Evolutionary conservation across 2,329 filamentous ascomycete genomes (phyloP).

Genomic region (Cladosporium sp.): DNA sequence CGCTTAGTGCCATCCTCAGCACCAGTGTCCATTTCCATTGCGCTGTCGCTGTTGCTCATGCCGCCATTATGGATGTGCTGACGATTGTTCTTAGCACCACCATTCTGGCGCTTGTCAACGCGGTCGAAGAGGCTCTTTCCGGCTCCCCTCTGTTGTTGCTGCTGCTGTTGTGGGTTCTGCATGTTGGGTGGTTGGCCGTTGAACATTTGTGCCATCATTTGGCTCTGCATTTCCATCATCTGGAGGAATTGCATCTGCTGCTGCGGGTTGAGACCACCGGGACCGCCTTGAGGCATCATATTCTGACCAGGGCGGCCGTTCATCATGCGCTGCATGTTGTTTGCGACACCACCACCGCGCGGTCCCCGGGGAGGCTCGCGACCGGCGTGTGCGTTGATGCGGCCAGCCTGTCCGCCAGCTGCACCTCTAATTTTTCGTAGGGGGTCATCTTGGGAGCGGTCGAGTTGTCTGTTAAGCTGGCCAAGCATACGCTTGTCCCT

Average conservation of each 20-base stretch:
- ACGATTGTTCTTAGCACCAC: conserved; percentile 12
- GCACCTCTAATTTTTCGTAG: conserved; percentile 73
- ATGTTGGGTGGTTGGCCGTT: conserved; percentile 18
- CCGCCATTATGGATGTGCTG: conserved; percentile 13
- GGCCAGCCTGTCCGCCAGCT: conserved; percentile 58
- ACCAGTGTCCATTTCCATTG: conserved; percentile 27
- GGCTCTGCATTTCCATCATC: conserved; percentile 60
- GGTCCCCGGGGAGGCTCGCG: conserved; percentile 68
- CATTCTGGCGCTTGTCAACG: conserved; percentile 47
- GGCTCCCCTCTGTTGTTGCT: conserved; percentile 23
- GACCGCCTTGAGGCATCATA: conserved; percentile 43
- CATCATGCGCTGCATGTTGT: conserved; percentile 36
- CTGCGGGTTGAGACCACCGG: conserved; percentile 50
- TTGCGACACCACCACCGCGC: conserved; percentile 45
- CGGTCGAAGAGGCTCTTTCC: conserved; percentile 70
- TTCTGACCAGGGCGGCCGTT: conserved; percentile 30
- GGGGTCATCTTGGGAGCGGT: conserved; percentile 67
- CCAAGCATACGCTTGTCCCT: conserved; percentile 80
- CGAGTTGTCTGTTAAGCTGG: conserved; percentile 67
- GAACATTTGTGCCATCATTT: conserved; percentile 72
- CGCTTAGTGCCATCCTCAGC: conserved; percentile 10
- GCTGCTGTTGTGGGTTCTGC: conserved; percentile 20
- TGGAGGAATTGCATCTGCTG: conserved; percentile 70
- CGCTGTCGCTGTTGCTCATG: conserved; percentile 15
- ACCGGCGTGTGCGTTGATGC: conserved; percentile 69